Evolutionary conservation across 495 filamentous ascomycete species (phyloP).

Genomic region (Podospora pseudopauciseta): DNA sequence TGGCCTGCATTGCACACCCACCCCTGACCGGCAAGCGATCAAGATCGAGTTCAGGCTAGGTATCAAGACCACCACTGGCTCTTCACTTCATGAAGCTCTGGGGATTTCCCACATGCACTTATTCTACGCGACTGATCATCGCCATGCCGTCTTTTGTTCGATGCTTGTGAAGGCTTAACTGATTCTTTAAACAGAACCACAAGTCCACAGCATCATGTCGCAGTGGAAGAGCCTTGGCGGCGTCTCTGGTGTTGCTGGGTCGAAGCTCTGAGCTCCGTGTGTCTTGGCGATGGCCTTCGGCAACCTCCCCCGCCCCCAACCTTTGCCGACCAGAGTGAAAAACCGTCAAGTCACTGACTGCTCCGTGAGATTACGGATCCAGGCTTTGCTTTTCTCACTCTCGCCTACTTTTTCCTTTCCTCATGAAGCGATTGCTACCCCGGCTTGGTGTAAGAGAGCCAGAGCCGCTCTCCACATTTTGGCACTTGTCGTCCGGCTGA

Average conservation of each 20-base stretch:
- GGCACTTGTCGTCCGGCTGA: constrained; percentile 21
- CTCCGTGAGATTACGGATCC: not conserved
- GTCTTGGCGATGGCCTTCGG: not conserved
- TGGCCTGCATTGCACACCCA: not conserved
- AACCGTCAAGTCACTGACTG: not conserved
- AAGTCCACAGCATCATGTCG: not conserved
- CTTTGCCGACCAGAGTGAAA: not conserved
- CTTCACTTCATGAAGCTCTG: constrained; percentile 17
- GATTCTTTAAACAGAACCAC: not conserved
- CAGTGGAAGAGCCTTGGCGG: not conserved
- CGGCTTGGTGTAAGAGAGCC: not conserved
- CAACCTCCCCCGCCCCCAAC: not conserved
- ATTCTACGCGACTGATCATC: constrained; percentile 31
- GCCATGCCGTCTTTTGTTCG: constrained; percentile 18
- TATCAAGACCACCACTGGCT: not conserved
- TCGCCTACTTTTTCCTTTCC: constrained; percentile 8
- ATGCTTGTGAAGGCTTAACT: not conserved
- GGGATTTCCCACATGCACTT: constrained; percentile 13
- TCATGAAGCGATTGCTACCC: constrained; percentile 7
- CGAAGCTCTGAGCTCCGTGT: not conserved
- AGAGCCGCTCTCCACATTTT: not conserved
- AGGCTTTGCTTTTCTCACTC: not conserved
- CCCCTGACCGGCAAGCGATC: not conserved
- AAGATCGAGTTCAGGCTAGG: not conserved
- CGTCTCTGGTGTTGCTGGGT: not conserved